These are phyloP conservation scores for Tetrastigma voinierianum DNA, from an alignment of 164 flowering plant genomes.

Conservation along the genomic window DNA sequence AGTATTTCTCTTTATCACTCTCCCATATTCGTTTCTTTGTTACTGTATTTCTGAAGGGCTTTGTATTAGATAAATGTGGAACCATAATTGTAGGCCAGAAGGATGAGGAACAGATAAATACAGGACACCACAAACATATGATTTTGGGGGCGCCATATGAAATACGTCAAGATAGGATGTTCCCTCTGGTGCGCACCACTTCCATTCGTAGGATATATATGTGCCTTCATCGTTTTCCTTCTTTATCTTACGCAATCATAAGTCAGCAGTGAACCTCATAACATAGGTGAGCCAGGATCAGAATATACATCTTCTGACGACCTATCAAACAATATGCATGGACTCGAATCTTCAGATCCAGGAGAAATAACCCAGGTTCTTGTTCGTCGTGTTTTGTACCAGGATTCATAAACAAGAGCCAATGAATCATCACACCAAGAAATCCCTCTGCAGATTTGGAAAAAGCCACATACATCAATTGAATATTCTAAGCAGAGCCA, in stretches of 20 bases:
- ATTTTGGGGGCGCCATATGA: constrained; percentile 58
- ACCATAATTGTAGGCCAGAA: background rate
- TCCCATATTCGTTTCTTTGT: constrained; percentile 91
- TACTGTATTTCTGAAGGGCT: constrained; percentile 75
- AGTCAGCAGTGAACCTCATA: constrained; percentile 72
- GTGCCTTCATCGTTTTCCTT: constrained; percentile 70
- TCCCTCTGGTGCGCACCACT: constrained; percentile 96
- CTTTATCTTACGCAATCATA: constrained; percentile 81
- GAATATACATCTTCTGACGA: constrained; percentile 98
- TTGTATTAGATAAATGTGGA: constrained; percentile 20
- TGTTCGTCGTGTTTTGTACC: constrained; percentile 88
- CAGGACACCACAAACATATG: background rate
- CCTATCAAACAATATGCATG: constrained; percentile 90
- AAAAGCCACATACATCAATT: background rate
- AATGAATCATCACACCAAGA: constrained; percentile 96
- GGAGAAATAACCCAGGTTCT: constrained; percentile 94
- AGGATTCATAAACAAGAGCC: constrained; percentile 92
- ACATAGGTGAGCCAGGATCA: constrained; percentile 98
- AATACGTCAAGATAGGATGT: constrained; percentile 93
- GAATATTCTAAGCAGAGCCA: background rate
- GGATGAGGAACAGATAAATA: background rate
- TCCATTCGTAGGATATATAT: constrained; percentile 73
- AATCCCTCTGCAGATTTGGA: constrained; percentile 57
- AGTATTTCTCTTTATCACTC: constrained; percentile 88
- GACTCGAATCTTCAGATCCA: constrained; percentile 53